Evolutionary conservation across 768 basidiomycete species (phyloP).

Genomic region (Daedaleopsis nitida): DNA sequence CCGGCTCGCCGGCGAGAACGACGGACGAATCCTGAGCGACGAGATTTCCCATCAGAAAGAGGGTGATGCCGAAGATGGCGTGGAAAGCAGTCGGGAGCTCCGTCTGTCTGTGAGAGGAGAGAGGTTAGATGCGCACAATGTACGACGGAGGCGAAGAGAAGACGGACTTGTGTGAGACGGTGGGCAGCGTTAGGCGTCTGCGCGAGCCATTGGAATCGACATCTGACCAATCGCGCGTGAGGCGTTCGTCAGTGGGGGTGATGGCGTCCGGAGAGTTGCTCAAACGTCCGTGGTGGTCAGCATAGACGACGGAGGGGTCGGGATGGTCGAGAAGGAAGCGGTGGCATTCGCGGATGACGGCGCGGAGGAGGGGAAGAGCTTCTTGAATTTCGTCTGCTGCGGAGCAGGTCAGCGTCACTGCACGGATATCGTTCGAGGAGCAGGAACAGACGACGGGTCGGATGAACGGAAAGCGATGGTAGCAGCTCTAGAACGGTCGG

Average conservation of each 20-base stretch:
- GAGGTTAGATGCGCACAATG: background rate
- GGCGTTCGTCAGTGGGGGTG: constrained; percentile 29
- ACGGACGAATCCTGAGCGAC: constrained; percentile 54
- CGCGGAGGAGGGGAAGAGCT: constrained; percentile 57
- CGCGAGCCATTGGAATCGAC: constrained; percentile 3
- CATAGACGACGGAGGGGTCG: constrained; percentile 58
- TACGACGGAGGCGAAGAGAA: background rate
- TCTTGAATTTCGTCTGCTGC: constrained; percentile 45
- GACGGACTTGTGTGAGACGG: background rate
- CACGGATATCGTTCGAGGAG: too few relatives aligned
- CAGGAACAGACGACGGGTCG: too few relatives aligned
- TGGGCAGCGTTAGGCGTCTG: background rate
- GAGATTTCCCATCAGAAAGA: constrained; percentile 65
- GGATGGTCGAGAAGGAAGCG: constrained; percentile 56
- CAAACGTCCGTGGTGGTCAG: constrained; percentile 20
- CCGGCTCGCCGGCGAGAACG: constrained; percentile 57
- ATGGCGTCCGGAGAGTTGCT: constrained; percentile 22
- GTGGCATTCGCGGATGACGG: constrained; percentile 68
- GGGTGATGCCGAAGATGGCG: constrained; percentile 60
- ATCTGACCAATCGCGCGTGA: constrained; percentile 25
- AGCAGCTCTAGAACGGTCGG: background rate
- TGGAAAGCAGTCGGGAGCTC: constrained; percentile 70
- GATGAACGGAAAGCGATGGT: too few relatives aligned
- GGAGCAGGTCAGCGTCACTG: too few relatives aligned
- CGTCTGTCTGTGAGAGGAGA: constrained; percentile 15